A percentile compares a stretch with the other conserved stretches of the same genome.
phyloP scores from a whole-genome alignment of 2,329 filamentous ascomycete species.

The Colletotrichum chlorophyti region DNA sequence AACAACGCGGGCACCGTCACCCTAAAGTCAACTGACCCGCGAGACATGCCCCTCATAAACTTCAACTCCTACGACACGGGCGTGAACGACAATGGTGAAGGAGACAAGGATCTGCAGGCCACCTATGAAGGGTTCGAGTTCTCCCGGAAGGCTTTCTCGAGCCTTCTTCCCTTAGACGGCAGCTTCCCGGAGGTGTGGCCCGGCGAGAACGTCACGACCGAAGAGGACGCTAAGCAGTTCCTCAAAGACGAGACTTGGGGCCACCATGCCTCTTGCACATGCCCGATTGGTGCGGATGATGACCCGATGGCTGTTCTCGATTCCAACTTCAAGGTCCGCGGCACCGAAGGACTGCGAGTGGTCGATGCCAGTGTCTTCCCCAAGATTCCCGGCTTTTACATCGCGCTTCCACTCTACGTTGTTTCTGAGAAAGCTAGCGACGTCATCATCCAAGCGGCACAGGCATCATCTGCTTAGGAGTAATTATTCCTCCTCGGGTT shows the following conservation, averaged over 20 bases:
- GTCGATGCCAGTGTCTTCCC: conserved; percentile 66
- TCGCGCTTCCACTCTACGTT: conserved; percentile 58
- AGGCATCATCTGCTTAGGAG: background rate
- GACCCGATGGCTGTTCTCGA: conserved; percentile 65
- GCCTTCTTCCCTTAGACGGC: background rate
- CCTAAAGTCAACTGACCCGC: conserved; percentile 64
- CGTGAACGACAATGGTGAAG: conserved; percentile 50
- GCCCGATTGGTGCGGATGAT: conserved; percentile 60
- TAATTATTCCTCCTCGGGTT: too few relatives aligned
- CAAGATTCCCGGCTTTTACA: conserved; percentile 40
- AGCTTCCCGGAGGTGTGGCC: conserved; percentile 12
- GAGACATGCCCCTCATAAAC: conserved; percentile 67
- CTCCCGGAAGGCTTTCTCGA: conserved; percentile 42
- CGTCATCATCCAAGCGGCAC: conserved; percentile 34
- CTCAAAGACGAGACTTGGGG: conserved; percentile 46
- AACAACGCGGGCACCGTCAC: conserved; percentile 70
- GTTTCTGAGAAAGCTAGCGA: conserved; percentile 63
- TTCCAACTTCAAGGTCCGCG: conserved; percentile 62
- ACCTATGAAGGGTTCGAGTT: conserved; percentile 44
- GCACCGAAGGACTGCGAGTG: conserved; percentile 61
- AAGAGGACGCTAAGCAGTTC: conserved; percentile 8
- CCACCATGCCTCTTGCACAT: conserved; percentile 64
- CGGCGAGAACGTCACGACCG: conserved; percentile 1
- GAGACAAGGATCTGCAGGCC: conserved; percentile 37
- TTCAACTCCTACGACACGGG: conserved; percentile 63